Conservation (phyloP, 305 asterid species). For the Withania somnifera region DNA sequence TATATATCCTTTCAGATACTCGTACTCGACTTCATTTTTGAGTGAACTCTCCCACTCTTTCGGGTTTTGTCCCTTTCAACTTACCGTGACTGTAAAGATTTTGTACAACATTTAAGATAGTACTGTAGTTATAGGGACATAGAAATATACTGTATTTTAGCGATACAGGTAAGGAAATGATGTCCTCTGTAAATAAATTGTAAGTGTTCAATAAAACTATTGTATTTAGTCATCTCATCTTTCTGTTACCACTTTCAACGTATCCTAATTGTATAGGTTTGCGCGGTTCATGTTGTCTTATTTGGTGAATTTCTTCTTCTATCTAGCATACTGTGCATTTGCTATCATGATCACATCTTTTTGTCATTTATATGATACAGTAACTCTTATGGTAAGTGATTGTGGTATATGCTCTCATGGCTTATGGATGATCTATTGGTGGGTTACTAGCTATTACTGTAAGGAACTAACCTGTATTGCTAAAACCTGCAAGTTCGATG, state of each 20-base stretch:
- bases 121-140: constrained; percentile 41
- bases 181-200: constrained; percentile 69
- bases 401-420: background rate
- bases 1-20: constrained; percentile 42
- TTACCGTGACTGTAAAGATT: constrained; percentile 63
- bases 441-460: background rate
- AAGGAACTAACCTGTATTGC: background rate
- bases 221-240: background rate
- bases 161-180: constrained; percentile 42
- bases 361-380: background rate
- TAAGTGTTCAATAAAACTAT: constrained; percentile 46
- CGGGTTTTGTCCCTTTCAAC: constrained; percentile 32
- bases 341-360: background rate
- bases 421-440: background rate
- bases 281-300: background rate
- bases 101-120: constrained; percentile 41
- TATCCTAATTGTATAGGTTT: background rate
- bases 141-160: constrained; percentile 49
- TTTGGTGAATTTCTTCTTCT: background rate
- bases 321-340: background rate
- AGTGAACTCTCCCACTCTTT: constrained; percentile 25
- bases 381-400: background rate
- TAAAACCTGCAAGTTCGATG: background rate
- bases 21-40: constrained; percentile 36
- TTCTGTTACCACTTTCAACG: background rate